Conservation (phyloP, 129 eudicot species). For the Rutidosis leptorrhynchoides region DNA sequence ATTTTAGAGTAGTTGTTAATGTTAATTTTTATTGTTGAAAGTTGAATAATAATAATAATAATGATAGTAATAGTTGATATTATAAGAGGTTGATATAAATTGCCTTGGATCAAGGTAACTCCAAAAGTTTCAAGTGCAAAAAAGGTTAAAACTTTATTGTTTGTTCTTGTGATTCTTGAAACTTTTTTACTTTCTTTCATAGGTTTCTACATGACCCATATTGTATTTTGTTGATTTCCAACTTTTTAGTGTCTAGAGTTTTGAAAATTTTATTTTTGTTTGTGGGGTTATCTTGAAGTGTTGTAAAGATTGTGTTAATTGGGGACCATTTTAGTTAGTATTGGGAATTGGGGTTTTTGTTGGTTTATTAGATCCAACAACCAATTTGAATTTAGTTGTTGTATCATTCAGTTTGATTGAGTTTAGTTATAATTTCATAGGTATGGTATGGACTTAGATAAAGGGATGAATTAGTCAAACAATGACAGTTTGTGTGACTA, state of each 20-base stretch:
- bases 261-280: slow-evolving; percentile 20
- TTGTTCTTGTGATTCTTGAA: slow-evolving; percentile 66
- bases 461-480: slow-evolving; percentile 58
- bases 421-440: slow-evolving; percentile 27
- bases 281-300: slow-evolving; percentile 23
- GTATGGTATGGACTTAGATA: slow-evolving; percentile 38
- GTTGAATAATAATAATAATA: slow-evolving; percentile 30
- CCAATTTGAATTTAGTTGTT: slow-evolving; percentile 21
- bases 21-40: slow-evolving; percentile 36
- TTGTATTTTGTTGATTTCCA: slow-evolving; percentile 20
- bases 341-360: slow-evolving; percentile 31
- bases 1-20: slow-evolving; percentile 18
- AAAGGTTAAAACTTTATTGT: slow-evolving; percentile 36
- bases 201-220: slow-evolving; percentile 41
- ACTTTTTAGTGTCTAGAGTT: slow-evolving; percentile 35
- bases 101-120: slow-evolving; percentile 86
- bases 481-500: slow-evolving; percentile 58
- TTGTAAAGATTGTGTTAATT: slow-evolving; percentile 19
- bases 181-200: slow-evolving; percentile 46
- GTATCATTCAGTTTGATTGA: slow-evolving; percentile 11
- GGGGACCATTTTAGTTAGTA: slow-evolving; percentile 27
- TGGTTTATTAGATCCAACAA: slow-evolving; percentile 45
- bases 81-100: slow-evolving; percentile 53
- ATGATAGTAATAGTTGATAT: neutral
- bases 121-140: slow-evolving; percentile 32